Conservation (phyloP, 495 filamentous ascomycete genomes). For the Penicillium pulvis region DNA sequence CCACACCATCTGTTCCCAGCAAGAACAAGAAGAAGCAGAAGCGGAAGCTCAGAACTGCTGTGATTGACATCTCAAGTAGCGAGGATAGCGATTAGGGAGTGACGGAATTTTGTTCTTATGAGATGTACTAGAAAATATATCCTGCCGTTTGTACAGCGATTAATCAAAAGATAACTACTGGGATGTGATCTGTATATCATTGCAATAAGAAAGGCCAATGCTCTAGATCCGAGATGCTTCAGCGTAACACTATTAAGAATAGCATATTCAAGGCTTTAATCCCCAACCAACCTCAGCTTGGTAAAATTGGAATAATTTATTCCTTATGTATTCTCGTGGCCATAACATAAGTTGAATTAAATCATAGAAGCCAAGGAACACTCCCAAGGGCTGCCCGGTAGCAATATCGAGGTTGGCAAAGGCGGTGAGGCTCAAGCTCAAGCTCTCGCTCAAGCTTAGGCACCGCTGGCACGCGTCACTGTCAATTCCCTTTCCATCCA, state of each 20-base stretch:
- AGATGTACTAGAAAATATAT: slow-evolving; percentile 3
- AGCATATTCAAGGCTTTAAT: no score
- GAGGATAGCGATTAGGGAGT: slow-evolving; percentile 32
- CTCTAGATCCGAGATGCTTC: no score
- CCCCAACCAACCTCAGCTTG: background rate
- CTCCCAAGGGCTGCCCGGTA: background rate
- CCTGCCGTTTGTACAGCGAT: slow-evolving; percentile 7
- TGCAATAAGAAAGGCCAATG: no score
- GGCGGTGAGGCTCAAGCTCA: slow-evolving; percentile 31
- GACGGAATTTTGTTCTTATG: background rate
- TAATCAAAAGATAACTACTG: slow-evolving; percentile 21
- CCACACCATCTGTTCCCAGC: slow-evolving; percentile 6
- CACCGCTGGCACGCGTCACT: slow-evolving; percentile 48
- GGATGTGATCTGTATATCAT: background rate
- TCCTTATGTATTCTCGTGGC: background rate
- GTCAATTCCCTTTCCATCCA: slow-evolving; percentile 27
- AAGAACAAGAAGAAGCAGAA: slow-evolving; percentile 35
- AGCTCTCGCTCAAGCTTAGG: slow-evolving; percentile 47
- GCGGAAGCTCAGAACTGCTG: slow-evolving; percentile 29
- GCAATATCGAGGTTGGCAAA: slow-evolving; percentile 9
- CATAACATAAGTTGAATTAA: no score
- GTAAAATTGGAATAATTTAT: background rate
- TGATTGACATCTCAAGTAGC: slow-evolving; percentile 34
- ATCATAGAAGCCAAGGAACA: no score
- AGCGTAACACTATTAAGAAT: no score